These are phyloP conservation scores for Hibiscus trionum DNA, from an alignment of 345 rosid genomes.

Conservation along the genomic window DNA sequence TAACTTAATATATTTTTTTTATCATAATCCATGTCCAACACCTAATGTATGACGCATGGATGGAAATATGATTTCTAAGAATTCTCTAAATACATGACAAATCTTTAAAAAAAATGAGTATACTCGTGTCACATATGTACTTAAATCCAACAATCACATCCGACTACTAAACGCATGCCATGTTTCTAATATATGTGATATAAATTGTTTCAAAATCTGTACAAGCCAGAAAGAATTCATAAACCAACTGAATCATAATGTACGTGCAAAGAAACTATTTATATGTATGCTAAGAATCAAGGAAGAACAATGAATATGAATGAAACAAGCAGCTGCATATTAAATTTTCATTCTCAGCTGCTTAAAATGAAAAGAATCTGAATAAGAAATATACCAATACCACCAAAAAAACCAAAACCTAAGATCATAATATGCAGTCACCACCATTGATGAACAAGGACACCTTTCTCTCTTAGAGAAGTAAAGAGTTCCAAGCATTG, in stretches of 20 bases:
- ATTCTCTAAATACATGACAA: too few species aligned
- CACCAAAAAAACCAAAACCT: not conserved
- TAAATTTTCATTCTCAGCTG: not conserved
- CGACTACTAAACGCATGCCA: too few species aligned
- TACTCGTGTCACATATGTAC: too few species aligned
- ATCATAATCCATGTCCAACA: too few species aligned
- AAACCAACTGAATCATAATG: not conserved
- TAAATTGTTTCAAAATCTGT: too few species aligned
- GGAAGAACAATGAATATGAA: constrained; percentile 3
- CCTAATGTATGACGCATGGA: too few species aligned
- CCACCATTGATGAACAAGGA: constrained; percentile 54
- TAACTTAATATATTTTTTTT: too few species aligned
- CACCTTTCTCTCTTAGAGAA: constrained; percentile 77
- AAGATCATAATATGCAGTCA: not conserved
- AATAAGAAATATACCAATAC: not conserved
- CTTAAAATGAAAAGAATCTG: constrained; percentile 6
- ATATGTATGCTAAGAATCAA: not conserved
- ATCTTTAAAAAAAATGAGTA: too few species aligned
- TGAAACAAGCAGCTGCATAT: not conserved
- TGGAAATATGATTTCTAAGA: too few species aligned
- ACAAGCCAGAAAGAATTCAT: too few species aligned
- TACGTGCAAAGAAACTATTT: not conserved
- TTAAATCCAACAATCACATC: too few species aligned
- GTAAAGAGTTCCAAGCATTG: constrained; percentile 76
- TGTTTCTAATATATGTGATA: too few species aligned